A percentile compares a stretch with the other conserved stretches of the same genome.
Conservation (phyloP, 1,139 yeast genomes). For the Suhomyces taliae region DNA sequence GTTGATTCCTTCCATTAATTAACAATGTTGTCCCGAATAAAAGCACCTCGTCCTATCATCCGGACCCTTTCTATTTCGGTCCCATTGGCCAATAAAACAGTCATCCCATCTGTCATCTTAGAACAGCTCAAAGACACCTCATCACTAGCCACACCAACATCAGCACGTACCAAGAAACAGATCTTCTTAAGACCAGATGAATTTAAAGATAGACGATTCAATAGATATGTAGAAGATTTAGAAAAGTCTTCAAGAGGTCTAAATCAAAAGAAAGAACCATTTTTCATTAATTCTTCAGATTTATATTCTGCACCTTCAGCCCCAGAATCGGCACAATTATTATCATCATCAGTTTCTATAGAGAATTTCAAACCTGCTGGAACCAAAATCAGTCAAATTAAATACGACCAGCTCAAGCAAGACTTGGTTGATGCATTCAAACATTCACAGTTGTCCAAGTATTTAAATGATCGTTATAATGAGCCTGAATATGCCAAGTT, state of each 20-base stretch:
- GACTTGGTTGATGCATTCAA: conserved; percentile 15
- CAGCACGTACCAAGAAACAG: conserved; percentile 13
- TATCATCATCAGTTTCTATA: conserved; percentile 5
- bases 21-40: conserved; percentile 6
- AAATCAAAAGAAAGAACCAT: background rate
- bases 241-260: conserved; percentile 6
- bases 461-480: conserved; percentile 11
- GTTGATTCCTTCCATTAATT: background rate
- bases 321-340: conserved; percentile 1
- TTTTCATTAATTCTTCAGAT: conserved; percentile 3
- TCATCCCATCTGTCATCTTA: conserved; percentile 17
- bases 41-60: conserved; percentile 2
- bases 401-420: conserved; percentile 14
- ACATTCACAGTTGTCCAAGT: conserved; percentile 15
- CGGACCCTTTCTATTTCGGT: conserved; percentile 7
- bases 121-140: conserved; percentile 15
- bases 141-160: conserved; percentile 11
- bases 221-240: conserved; percentile 12
- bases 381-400: conserved; percentile 11
- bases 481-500: conserved; percentile 9
- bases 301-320: conserved; percentile 1
- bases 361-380: conserved; percentile 14
- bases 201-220: conserved; percentile 15
- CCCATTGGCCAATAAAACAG: conserved; percentile 9
- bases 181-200: conserved; percentile 18